Percentiles rank a stretch among this genome's conserved stretches.
Evolutionary conservation across 441 rosid species (phyloP).

Genomic region (Caryocar brasiliense): DNA sequence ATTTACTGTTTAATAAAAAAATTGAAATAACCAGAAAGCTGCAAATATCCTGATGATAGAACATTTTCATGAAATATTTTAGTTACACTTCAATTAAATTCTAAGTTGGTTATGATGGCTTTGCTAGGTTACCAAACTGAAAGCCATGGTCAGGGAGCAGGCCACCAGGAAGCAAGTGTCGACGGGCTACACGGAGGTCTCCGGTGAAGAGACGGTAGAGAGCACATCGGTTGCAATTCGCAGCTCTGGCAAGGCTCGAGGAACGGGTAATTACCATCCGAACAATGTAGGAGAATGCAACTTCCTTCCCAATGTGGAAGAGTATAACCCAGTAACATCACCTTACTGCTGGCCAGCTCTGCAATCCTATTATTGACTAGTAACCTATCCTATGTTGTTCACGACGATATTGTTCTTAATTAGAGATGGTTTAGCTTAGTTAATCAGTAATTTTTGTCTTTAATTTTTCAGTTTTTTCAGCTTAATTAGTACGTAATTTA

Average conservation of each 20-base stretch:
- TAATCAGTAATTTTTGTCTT: too few species aligned
- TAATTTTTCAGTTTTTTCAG: too few species aligned
- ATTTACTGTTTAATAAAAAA: too few species aligned
- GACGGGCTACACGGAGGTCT: conserved; percentile 38
- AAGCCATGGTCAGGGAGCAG: conserved; percentile 48
- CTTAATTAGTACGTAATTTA: too few species aligned
- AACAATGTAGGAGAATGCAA: conserved; percentile 24
- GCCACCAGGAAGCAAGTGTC: conserved; percentile 42
- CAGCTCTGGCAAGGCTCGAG: conserved; percentile 14
- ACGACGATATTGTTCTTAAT: too few species aligned
- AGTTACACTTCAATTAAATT: too few species aligned
- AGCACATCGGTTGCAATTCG: conserved; percentile 48
- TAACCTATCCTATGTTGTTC: too few species aligned
- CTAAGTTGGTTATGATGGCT: neutral
- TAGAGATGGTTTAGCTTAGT: too few species aligned
- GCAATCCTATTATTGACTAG: conserved; percentile 17
- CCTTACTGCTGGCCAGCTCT: conserved; percentile 31
- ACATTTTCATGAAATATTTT: too few species aligned
- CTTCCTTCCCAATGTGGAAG: conserved; percentile 26
- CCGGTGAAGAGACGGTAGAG: conserved; percentile 66
- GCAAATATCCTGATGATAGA: too few species aligned
- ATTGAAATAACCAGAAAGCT: too few species aligned
- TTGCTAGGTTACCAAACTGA: conserved; percentile 58
- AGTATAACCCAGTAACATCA: conserved; percentile 21
- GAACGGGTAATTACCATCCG: neutral